These are phyloP conservation scores for Diaporthe australafricana DNA, from an alignment of 2,329 filamentous ascomycete genomes.

Conservation along the genomic window DNA sequence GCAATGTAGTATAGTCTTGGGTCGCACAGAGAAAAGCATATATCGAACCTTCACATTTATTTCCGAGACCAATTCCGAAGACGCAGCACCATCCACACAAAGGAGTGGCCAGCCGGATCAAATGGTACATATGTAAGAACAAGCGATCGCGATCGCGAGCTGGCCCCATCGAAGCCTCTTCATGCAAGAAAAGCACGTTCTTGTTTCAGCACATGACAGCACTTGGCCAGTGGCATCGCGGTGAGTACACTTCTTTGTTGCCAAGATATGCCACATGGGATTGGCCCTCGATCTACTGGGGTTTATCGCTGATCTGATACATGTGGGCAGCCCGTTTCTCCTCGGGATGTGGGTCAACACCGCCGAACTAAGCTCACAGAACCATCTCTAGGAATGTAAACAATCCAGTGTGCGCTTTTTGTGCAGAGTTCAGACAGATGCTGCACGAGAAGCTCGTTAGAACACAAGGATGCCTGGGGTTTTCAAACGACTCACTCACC, in stretches of 20 bases:
- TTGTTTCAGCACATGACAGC: conserved; percentile 2
- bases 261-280: conserved; percentile 23
- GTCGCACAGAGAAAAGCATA: not conserved
- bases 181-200: not conserved
- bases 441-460: not conserved
- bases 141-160: not conserved
- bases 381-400: not conserved
- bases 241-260: not conserved
- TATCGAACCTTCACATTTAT: not conserved
- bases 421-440: conserved; percentile 6
- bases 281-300: not conserved
- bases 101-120: not conserved
- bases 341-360: conserved; percentile 6
- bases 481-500: not conserved
- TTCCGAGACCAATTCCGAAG: too few relatives aligned
- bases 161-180: not conserved
- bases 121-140: too few relatives aligned
- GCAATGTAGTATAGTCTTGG: not conserved
- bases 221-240: not conserved
- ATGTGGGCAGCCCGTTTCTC: conserved; percentile 7
- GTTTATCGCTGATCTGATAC: conserved; percentile 15
- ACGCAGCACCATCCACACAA: not conserved
- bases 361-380: conserved; percentile 10
- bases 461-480: not conserved
- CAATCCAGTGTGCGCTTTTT: not conserved